These are phyloP conservation scores for Ceratocystis ficicola DNA, from an alignment of 2,329 filamentous ascomycete species.

Conservation along the genomic window DNA sequence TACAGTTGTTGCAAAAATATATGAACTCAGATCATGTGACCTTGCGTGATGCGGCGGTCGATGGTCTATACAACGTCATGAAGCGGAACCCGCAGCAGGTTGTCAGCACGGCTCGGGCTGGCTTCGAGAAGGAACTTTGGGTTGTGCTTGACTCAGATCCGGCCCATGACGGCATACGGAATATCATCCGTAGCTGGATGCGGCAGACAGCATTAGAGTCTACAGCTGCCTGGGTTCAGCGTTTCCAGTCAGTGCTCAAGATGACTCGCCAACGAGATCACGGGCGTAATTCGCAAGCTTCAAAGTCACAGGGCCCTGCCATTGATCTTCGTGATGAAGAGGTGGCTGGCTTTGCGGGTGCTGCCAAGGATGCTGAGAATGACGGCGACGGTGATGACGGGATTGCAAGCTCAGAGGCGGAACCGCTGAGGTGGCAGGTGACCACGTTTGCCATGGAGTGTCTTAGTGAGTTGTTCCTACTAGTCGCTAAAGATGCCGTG, in stretches of 20 bases:
- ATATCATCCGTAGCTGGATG: constrained; percentile 85
- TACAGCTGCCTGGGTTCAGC: constrained; percentile 73
- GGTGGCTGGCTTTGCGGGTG: constrained; percentile 85
- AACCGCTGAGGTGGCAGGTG: constrained; percentile 89
- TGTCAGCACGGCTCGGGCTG: constrained; percentile 58
- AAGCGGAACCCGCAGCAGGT: constrained; percentile 79
- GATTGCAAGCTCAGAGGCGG: constrained; percentile 55
- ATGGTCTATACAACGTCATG: constrained; percentile 90
- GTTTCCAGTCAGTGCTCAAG: constrained; percentile 77
- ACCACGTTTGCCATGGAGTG: constrained; percentile 87
- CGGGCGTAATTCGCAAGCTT: constrained; percentile 14
- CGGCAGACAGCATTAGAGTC: constrained; percentile 74
- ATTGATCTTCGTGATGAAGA: constrained; percentile 83
- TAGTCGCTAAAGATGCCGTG: constrained; percentile 62
- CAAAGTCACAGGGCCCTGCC: constrained; percentile 36
- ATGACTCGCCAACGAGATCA: constrained; percentile 47
- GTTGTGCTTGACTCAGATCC: constrained; percentile 69
- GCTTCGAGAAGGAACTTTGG: constrained; percentile 87
- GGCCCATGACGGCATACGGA: constrained; percentile 65
- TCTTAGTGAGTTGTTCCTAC: constrained; percentile 66
- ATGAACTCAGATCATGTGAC: constrained; percentile 56
- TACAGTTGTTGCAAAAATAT: constrained; percentile 66
- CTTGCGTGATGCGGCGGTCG: constrained; percentile 68
- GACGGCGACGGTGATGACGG: constrained; percentile 33
- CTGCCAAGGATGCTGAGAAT: constrained; percentile 27